Conservation (phyloP, 2,329 filamentous ascomycete species). For the Exophiala viscosa region DNA sequence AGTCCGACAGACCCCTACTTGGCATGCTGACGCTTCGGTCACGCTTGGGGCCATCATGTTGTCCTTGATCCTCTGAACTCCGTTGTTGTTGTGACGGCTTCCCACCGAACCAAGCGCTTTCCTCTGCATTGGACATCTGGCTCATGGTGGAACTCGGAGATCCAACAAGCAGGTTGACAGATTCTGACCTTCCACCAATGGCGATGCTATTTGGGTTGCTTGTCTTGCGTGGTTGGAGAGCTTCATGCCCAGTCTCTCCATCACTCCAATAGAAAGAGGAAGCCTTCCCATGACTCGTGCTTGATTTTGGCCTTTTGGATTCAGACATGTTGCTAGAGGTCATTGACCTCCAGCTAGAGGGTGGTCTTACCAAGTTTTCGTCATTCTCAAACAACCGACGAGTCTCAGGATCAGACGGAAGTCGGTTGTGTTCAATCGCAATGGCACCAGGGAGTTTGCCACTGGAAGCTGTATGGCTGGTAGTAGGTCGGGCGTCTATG, state of each 20-base stretch:
- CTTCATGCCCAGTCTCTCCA: background rate
- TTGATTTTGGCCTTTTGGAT: background rate
- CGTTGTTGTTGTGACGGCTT: conserved; percentile 11
- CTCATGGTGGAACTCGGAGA: conserved; percentile 7
- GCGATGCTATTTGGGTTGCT: conserved; percentile 26
- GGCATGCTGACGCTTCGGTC: conserved; percentile 21
- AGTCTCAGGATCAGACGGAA: conserved; percentile 26
- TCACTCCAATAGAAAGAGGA: conserved; percentile 26
- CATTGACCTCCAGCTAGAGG: conserved; percentile 8
- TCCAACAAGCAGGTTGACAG: conserved; percentile 15
- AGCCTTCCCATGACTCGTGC: conserved; percentile 10
- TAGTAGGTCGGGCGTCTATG: background rate
- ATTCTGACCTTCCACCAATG: conserved; percentile 25
- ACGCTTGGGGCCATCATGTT: background rate
- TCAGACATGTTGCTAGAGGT: background rate
- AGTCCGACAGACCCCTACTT: background rate
- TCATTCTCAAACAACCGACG: conserved; percentile 22
- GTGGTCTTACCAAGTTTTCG: background rate
- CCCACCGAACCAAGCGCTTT: conserved; percentile 15
- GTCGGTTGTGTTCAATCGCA: conserved; percentile 21
- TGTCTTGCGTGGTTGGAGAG: background rate
- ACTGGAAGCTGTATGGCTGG: background rate
- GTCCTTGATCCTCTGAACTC: background rate
- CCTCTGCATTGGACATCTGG: conserved; percentile 10
- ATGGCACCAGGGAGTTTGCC: conserved; percentile 3